Conservation (phyloP, 2,329 filamentous ascomycete genomes). For the Septoria linicola region DNA sequence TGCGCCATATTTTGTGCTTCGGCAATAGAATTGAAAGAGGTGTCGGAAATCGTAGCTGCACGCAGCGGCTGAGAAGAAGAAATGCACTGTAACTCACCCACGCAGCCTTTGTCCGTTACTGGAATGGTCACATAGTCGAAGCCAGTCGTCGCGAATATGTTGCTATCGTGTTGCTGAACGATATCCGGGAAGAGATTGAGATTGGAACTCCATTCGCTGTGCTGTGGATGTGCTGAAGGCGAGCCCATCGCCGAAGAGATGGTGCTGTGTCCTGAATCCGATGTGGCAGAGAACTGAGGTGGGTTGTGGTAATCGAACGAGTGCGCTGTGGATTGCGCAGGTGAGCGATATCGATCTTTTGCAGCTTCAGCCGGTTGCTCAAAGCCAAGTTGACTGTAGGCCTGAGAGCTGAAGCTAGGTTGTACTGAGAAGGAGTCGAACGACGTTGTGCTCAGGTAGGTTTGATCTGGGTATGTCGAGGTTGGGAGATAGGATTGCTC, state of each 20-base stretch:
- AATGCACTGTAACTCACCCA: slow-evolving; percentile 50
- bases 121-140: slow-evolving; percentile 54
- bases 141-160: slow-evolving; percentile 57
- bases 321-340: slow-evolving; percentile 45
- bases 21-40: slow-evolving; percentile 1
- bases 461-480: slow-evolving; percentile 29
- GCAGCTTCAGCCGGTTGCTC: slow-evolving; percentile 40
- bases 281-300: slow-evolving; percentile 49
- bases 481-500: slow-evolving; percentile 32
- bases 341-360: slow-evolving; percentile 46
- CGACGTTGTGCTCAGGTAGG: slow-evolving; percentile 34
- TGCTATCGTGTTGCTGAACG: slow-evolving; percentile 57
- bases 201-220: slow-evolving; percentile 56
- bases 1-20: slow-evolving; percentile 19
- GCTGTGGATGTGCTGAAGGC: slow-evolving; percentile 59
- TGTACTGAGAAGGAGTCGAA: slow-evolving; percentile 41
- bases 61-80: slow-evolving; percentile 37
- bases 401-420: slow-evolving; percentile 36
- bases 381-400: slow-evolving; percentile 40
- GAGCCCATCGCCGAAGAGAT: slow-evolving; percentile 54
- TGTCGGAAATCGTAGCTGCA: slow-evolving; percentile 25
- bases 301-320: slow-evolving; percentile 48
- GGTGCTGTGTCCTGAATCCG: slow-evolving; percentile 50
- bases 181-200: slow-evolving; percentile 61
- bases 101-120: slow-evolving; percentile 49